These are phyloP conservation scores for Populus davidiana DNA, from an alignment of 345 rosid species.

Conservation along the genomic window DNA sequence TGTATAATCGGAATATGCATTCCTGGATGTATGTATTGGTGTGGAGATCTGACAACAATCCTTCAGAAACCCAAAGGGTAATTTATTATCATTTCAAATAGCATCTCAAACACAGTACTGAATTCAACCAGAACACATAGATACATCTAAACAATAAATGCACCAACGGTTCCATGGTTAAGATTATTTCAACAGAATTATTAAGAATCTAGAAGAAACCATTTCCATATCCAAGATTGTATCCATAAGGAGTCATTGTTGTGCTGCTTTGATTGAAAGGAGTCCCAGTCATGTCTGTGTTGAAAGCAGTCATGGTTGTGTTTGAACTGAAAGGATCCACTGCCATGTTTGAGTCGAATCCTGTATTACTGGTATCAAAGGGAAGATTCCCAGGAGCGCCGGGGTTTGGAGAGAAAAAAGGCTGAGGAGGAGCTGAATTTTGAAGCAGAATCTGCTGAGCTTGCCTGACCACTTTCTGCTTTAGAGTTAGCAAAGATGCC, in stretches of 20 bases:
- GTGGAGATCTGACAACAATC: background rate
- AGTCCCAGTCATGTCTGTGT: background rate
- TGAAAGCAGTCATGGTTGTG: background rate
- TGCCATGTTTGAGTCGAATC: background rate
- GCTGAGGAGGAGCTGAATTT: slow-evolving; percentile 7
- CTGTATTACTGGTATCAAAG: background rate
- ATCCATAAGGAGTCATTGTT: background rate
- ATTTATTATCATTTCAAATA: too few species aligned
- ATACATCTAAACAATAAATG: background rate
- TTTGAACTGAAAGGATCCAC: too few species aligned
- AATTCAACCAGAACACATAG: background rate
- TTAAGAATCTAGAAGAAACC: background rate
- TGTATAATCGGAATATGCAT: background rate
- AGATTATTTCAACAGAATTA: background rate
- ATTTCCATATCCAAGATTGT: background rate
- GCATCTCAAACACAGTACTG: background rate
- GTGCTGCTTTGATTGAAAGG: too few species aligned
- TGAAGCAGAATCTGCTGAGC: slow-evolving; percentile 26
- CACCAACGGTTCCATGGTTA: background rate
- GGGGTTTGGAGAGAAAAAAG: background rate
- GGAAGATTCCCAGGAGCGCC: background rate
- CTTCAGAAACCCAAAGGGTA: background rate
- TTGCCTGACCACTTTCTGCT: slow-evolving; percentile 32
- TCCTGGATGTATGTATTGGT: background rate
- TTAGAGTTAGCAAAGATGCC: slow-evolving; percentile 34